These are phyloP conservation scores for Colletotrichum costaricense DNA, from an alignment of 2,329 filamentous ascomycete species.

Conservation along the genomic window DNA sequence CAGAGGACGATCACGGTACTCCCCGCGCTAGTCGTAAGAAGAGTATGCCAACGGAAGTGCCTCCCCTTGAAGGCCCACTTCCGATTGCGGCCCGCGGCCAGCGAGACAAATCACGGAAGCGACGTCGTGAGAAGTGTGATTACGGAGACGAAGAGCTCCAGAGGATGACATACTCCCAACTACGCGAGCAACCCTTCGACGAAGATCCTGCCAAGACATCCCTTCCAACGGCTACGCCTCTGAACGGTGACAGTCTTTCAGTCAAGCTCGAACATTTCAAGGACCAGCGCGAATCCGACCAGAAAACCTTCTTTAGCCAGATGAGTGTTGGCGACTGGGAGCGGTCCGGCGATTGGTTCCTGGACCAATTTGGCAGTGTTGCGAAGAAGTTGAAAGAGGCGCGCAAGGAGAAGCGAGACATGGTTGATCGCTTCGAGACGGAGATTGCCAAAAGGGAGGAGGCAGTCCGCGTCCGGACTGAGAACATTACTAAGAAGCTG, in stretches of 20 bases:
- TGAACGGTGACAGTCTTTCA: slow-evolving; percentile 54
- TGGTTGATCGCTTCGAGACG: slow-evolving; percentile 63
- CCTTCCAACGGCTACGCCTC: slow-evolving; percentile 48
- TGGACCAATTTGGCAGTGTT: slow-evolving; percentile 63
- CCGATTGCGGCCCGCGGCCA: slow-evolving; percentile 31
- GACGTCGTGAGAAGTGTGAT: slow-evolving; percentile 59
- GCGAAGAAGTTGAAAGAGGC: slow-evolving; percentile 60
- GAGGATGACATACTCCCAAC: slow-evolving; percentile 63
- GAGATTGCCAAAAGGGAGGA: slow-evolving; percentile 67
- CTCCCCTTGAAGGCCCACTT: slow-evolving; percentile 38
- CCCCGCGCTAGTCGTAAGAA: slow-evolving; percentile 37
- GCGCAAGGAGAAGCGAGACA: slow-evolving; percentile 60
- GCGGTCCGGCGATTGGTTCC: slow-evolving; percentile 69
- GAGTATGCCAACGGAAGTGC: slow-evolving; percentile 37
- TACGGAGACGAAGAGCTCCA: slow-evolving; percentile 68
- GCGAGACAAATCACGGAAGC: slow-evolving; percentile 47
- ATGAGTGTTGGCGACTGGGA: slow-evolving; percentile 70
- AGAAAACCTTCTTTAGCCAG: slow-evolving; percentile 62
- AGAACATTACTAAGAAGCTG: slow-evolving; percentile 66
- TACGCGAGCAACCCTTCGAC: slow-evolving; percentile 66
- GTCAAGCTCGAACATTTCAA: slow-evolving; percentile 63
- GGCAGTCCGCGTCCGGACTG: slow-evolving; percentile 62
- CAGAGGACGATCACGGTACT: slow-evolving; percentile 32
- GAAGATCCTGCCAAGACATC: slow-evolving; percentile 64
- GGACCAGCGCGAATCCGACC: slow-evolving; percentile 56